Evolutionary conservation across 2,329 filamentous ascomycete genomes (phyloP), one percentile per base, ranked within the genome.

Genomic region (Colletotrichum liaoningense): DNA sequence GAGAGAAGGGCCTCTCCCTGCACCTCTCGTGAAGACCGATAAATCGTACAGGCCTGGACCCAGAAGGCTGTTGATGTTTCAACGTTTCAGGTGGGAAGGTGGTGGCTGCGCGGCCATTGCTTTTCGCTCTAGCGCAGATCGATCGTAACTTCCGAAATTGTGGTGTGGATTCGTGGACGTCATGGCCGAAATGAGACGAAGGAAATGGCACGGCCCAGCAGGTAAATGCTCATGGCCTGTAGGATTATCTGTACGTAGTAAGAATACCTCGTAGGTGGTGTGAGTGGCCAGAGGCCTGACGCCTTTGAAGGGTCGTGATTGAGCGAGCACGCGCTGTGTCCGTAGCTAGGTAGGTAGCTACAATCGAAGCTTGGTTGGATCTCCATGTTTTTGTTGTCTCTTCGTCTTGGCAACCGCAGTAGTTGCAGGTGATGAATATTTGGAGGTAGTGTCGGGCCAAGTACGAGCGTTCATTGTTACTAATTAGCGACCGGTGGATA

Each of bases 101-200:
- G 56, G 67, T 70, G 67, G 55, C 42, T 67, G 49, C 60, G 55
- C 58, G 56, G 59, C 54, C 69, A 59, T 63, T 64, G 59, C 54
- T 72, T 73, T 66, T 62, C n/a, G 22, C 67, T 30, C 56, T 71
- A 71, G 71, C 62, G 56, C 62, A 73, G 71, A 73, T 73, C 71
- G 71, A 71, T 73, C 71, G 65, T 73, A 73, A 55, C 66, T 55
- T 73, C 70, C 70, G 71, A 73, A 66, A 73, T 73, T 73, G 60
- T 35, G 33, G 60, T 38, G 71, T 73, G 71, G 67, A 65, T 65
- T 59, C 65, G 60, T 24, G 67, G 67, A 70, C 70, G 67, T 73
- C 70, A 73, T 70, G 70, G 42, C 67, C 55, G 60, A 73, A 73
- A 73, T 73, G 56, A 73, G 60, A 70, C 56, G 35, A 30, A 42